Base-by-base conservation (phyloP, 495 filamentous ascomycete genomes). In the Aspergillus nidulans region DNA sequence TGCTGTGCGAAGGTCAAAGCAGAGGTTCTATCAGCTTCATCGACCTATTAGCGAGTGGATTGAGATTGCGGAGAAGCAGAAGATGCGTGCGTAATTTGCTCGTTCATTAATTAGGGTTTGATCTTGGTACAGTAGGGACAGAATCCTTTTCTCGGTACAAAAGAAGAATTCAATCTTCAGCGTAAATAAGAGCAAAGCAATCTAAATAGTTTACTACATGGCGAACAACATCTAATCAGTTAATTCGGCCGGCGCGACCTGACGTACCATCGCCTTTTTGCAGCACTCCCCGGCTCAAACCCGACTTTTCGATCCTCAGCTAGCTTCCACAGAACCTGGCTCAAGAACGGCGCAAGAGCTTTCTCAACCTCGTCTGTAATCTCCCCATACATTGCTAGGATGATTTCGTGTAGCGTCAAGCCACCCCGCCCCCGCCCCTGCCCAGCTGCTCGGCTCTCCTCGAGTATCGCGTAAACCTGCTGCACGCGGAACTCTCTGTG, bases 271-370 rank as follows among this genome's bases (percentile, higher is more conserved):
- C 67, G 67, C 60, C 47, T 19, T 21, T 71, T 76, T 53, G 63
- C 56, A 3, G 71, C 66, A 3, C 61, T 59, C 32, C 61, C 46
- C 6, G 75, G 38, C 54, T 72, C 64, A 62, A 81, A 80, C 6
- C 62, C 77, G 20, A 82, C 73, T 40, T 69, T 75, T 0, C 72
- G 62, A 57, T 82, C 78, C 28, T 71, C 75, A 5, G 74, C 71
- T 46, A 82, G 57, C 60, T 81, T 82, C 24, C 69, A 49, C 48
- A 81, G 52, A 6, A 78, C 67, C 56, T 82, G 74, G 0, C 63
- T 61, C 30, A 71, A 72, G 45, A 81, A 80, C 2, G 78, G 78
- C 56, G 74, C 72, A 19, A 79, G 36, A 0, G 71, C 75, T 54
- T 39, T 49, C 19, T 57, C 39, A 2, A 65, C 58, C 49, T 45